Evolutionary conservation across 2,329 filamentous ascomycete genomes (phyloP), one percentile per base, ranked within the genome.

Genomic region (Xylaria polymorpha): DNA sequence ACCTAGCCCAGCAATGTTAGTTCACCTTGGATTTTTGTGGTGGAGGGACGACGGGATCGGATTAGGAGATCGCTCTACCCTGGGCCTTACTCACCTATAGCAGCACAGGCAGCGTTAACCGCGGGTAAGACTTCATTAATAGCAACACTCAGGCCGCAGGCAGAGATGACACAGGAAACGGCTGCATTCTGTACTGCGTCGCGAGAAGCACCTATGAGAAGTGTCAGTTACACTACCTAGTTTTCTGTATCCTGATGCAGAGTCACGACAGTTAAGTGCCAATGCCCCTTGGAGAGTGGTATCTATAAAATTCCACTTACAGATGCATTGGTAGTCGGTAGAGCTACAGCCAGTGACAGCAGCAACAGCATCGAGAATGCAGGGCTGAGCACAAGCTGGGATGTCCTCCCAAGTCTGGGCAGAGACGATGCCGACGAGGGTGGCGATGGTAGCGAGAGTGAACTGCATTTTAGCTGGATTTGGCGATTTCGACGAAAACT

Each of bases 351-450:
- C 12, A 1, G 68, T 70, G 32, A 46, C 50, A 12, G 20, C 37
- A 1, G 68, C 61, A 5, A 53, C 61, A 9, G 68, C 60, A 25
- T 51, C 43, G 9, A n/a, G 9, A 15, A 70, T 70, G 43, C 68
- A 70, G 18, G 68, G 68, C 35, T 62, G 58, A 1, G 68, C 68
- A 32, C 68, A 70, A 12, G 68, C 60, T 14, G 68, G 68, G 44
- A 70, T 70, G 55, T 70, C 68, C 15, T 50, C 20, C 68, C 68
- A 70, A 9, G 60, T 39, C 61, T 70, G 68, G n/a, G 68, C 68
- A 12, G 65, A 64, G 61, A 61, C 68, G 25, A 48, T 29, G 12
- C 53, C 56, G 57, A 56, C n/a, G 44, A 61, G 32, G 32, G 61
- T 12, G 48, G 56, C 25, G 7, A 68, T 44, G 12, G 60, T n/a